Evolutionary conservation across 164 flowering plant genomes (phyloP), one percentile per base, ranked within the genome.

Genomic region (Stephania cephalantha): DNA sequence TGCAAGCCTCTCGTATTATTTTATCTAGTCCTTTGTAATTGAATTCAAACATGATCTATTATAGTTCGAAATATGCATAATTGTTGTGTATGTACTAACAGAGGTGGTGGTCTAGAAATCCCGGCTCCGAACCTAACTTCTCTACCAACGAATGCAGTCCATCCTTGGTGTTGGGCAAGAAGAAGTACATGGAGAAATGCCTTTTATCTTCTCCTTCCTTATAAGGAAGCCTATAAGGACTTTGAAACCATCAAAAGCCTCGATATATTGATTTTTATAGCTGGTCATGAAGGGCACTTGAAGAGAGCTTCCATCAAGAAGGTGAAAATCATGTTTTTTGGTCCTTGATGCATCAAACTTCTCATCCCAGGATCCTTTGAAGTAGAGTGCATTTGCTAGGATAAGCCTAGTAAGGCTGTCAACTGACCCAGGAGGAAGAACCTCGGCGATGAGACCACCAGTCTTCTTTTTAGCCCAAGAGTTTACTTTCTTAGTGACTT

Each of bases 321-420:
- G 89, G 82, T 87, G 82, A 71, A 91, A 91, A 6, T 87, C 86
- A 20, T 72, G 12, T 22, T 85, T 82, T 58, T 79, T 82, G 46
- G 97, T 91, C n/a, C 68, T 35, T 29, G 89, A 85, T 35, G 82
- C 76, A 80, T 91, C 88, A 78, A 90, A 90, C 71, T 84, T 81
- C 64, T 84, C 85, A 61, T 67, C 76, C 97, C 94, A 91, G 12
- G 86, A 80, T 78, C 94, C 97, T 81, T 91, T 91, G 78, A 88
- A 91, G 72, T 91, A 91, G n/a, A 91, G 81, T 7, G 93, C 97
- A 85, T 90, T 91, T 50, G 94, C 89, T 69, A 89, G 81, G 70
- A 91, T 79, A 63, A 91, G 90, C 78, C 81, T 81, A 42, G 90
- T 83, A 9, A 77, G 35, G 58, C 35, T n/a, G 72, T 89, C 88